Percentiles rank a stretch among this genome's conserved stretches.
These are phyloP conservation scores for Eimeria necatrix DNA, from an alignment of 169 alveolate species.

Conservation along the genomic window DNA sequence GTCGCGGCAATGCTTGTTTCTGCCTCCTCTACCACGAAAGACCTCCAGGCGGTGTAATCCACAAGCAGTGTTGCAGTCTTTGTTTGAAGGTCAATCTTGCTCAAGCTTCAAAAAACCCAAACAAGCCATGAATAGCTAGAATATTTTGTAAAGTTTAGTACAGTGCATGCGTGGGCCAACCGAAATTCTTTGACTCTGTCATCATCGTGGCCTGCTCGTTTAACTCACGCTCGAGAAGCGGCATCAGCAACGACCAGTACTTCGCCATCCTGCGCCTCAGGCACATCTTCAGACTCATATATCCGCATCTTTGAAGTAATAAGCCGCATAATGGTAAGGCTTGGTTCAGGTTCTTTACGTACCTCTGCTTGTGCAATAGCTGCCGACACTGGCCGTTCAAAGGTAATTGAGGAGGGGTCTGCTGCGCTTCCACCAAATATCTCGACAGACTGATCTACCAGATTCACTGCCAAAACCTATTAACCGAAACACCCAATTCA, in stretches of 20 bases:
- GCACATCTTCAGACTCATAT: neutral
- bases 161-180: too few species aligned
- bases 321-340: too few species aligned
- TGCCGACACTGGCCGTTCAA: conserved; percentile 64
- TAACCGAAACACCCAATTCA: neutral
- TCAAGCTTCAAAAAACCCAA: neutral
- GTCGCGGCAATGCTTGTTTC: conserved; percentile 31
- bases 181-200: too few species aligned
- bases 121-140: neutral
- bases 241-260: conserved; percentile 54
- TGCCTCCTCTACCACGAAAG: conserved; percentile 52
- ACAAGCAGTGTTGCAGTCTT: neutral
- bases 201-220: neutral
- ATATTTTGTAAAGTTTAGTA: too few species aligned
- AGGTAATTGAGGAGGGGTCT: neutral
- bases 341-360: neutral
- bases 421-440: conserved; percentile 17
- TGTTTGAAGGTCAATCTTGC: conserved; percentile 30
- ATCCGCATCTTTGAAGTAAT: too few species aligned
- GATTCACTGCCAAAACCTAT: conserved; percentile 25
- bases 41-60: conserved; percentile 59
- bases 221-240: conserved; percentile 52
- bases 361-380: conserved; percentile 48
- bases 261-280: conserved; percentile 22
- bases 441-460: neutral